These are phyloP conservation scores for Fusarium buharicum DNA, from an alignment of 2,329 filamentous ascomycete genomes.

Conservation along the genomic window DNA sequence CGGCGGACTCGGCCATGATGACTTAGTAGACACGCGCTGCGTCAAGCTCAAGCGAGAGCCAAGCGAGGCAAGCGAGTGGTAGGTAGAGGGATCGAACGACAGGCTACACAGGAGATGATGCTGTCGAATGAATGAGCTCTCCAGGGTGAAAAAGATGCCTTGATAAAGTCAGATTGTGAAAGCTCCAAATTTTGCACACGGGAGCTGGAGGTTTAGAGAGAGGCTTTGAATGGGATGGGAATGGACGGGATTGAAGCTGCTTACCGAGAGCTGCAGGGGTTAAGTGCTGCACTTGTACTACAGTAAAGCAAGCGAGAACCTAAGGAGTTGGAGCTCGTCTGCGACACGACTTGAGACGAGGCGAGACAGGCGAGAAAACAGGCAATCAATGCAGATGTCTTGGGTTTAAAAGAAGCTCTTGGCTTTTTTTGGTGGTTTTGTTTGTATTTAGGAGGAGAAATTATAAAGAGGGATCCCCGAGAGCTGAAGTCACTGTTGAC, in stretches of 20 bases:
- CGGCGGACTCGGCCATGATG: slow-evolving; percentile 52
- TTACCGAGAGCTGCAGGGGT: slow-evolving; percentile 30
- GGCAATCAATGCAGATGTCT: slow-evolving; percentile 2
- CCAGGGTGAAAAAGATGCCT: slow-evolving; percentile 21
- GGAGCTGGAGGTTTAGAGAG: slow-evolving; percentile 28
- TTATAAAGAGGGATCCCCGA: slow-evolving; percentile 9
- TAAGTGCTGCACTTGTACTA: slow-evolving; percentile 12
- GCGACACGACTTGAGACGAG: slow-evolving; percentile 43
- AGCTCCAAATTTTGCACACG: background rate
- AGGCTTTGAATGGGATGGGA: slow-evolving; percentile 14
- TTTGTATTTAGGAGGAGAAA: slow-evolving; percentile 6
- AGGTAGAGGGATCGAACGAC: slow-evolving; percentile 13
- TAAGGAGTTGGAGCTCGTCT: slow-evolving; percentile 26
- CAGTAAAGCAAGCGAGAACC: slow-evolving; percentile 25
- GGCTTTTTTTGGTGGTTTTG: slow-evolving; percentile 16
- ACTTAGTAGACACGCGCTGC: slow-evolving; percentile 32
- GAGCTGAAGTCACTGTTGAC: slow-evolving; percentile 24
- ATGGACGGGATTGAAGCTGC: slow-evolving; percentile 17
- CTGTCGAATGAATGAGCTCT: slow-evolving; percentile 21
- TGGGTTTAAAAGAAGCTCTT: slow-evolving; percentile 20
- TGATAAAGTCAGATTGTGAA: slow-evolving; percentile 26
- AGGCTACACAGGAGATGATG: slow-evolving; percentile 10
- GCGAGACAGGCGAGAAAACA: slow-evolving; percentile 31
- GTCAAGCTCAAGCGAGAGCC: slow-evolving; percentile 20
- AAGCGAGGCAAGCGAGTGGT: slow-evolving; percentile 15